Percentiles rank a stretch among this genome's conserved stretches.
Conservation (phyloP, 768 basidiomycete genomes). For the Coprinopsis sp. region DNA sequence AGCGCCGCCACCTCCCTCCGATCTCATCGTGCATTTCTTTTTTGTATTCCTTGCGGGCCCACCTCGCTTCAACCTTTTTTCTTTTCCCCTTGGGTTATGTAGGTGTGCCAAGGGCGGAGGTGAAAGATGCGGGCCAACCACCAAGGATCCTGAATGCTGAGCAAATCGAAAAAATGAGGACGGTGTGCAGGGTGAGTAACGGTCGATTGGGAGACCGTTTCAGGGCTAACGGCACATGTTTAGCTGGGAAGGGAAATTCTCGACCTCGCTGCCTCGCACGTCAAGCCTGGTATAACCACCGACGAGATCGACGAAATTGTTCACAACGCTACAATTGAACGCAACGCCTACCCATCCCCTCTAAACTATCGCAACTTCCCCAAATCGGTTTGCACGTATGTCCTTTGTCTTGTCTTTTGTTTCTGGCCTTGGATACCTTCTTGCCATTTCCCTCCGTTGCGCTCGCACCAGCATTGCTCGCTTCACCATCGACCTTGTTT, state of each 20-base stretch:
- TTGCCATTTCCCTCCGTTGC: no score
- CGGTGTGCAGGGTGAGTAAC: conserved; percentile 70
- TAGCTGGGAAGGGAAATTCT: conserved; percentile 94
- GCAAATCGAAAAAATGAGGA: conserved; percentile 88
- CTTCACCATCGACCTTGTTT: no score
- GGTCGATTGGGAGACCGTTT: no score
- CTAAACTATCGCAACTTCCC: conserved; percentile 89
- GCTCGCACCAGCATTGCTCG: no score
- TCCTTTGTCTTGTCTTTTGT: no score
- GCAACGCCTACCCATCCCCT: conserved; percentile 91
- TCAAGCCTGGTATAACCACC: conserved; percentile 91
- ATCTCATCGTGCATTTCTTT: no score
- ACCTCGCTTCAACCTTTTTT: no score
- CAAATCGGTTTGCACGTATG: conserved; percentile 95
- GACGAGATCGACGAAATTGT: conserved; percentile 93
- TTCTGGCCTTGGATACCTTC: no score
- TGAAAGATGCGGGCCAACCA: conserved; percentile 51
- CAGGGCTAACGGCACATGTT: no score
- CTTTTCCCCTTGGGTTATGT: no score
- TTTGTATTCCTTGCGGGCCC: no score
- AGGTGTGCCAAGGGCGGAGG: conserved; percentile 62
- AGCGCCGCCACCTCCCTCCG: no score
- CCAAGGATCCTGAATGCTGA: conserved; percentile 62
- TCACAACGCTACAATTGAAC: conserved; percentile 85
- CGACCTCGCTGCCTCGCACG: conserved; percentile 83